Percentiles rank a stretch among this genome's conserved stretches.
phyloP scores from a whole-genome alignment of 768 basidiomycete species.

The Asterophora parasitica region DNA sequence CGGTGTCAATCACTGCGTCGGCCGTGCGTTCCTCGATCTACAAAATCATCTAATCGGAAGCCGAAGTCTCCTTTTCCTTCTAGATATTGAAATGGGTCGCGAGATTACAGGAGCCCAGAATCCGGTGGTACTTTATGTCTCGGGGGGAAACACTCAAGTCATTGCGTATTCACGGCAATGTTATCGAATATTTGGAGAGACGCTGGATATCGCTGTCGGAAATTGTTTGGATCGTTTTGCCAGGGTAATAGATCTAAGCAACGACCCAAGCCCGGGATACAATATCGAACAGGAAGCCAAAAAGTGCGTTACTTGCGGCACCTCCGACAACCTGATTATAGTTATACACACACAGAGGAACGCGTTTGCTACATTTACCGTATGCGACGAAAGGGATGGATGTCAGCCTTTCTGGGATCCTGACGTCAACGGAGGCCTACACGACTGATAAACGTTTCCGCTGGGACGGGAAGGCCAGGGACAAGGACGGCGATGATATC shows the following conservation, averaged over 20 bases:
- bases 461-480: constrained; percentile 32
- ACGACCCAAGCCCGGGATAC: constrained; percentile 94
- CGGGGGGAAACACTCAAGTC: constrained; percentile 98
- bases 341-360: constrained; percentile 54
- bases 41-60: background rate
- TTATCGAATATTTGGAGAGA: constrained; percentile 98
- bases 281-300: constrained; percentile 97
- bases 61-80: background rate
- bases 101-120: constrained; percentile 92
- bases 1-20: constrained; percentile 98
- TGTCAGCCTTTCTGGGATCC: constrained; percentile 89
- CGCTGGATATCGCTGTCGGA: constrained; percentile 98
- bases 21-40: constrained; percentile 57
- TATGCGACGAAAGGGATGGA: constrained; percentile 99
- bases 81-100: constrained; percentile 99
- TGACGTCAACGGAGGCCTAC: constrained; percentile 84
- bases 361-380: constrained; percentile 75
- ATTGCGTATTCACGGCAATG: constrained; percentile 97
- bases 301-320: constrained; percentile 42
- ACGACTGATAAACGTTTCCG: constrained; percentile 83
- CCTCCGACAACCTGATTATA: background rate
- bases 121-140: constrained; percentile 96
- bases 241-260: constrained; percentile 87
- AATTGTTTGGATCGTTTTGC: constrained; percentile 98
- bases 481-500: constrained; percentile 52